Evolutionary conservation across 306 rosid species (phyloP), one percentile per base, ranked within the genome.

Genomic region (Castanopsis chinensis): DNA sequence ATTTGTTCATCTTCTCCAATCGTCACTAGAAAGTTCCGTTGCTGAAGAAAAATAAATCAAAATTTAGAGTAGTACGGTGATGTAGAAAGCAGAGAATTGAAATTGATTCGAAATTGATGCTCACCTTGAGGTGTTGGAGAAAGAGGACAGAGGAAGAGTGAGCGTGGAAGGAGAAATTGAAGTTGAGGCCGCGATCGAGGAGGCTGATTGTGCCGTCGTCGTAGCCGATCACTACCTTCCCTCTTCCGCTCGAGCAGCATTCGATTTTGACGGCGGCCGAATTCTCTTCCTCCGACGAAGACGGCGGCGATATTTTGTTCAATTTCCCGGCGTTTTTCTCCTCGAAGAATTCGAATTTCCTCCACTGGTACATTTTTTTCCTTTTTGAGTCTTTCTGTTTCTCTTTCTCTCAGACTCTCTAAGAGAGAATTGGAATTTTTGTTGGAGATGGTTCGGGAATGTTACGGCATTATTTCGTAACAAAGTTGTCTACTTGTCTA

Each of bases 261-360:
- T 84, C 78, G 82, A 95, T 93, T 41, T 41, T 41, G 45, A 41
- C 45, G 45, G 45, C 45, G 45, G 45, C 45, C 53, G 15, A 11
- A 10, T 49, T 49, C 17, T 82, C 71, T 87, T 61, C 83, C 95
- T 17, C 74, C 3, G 45, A 41, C 45, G 45, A 41, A 41, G 45
- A 41, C 45, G 45, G 11, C 45, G 45, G 45, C 45, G 45, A 41
- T 76, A 91, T 81, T 43, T 87, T 27, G 86, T 91, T 67, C 23
- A 49, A 86, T 71, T 88, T 91, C 18, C 97, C 91, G 19, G 86
- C 86, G 80, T 85, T 86, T 80, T 95, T 95, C 79, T 92, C 97
- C 84, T 95, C 99, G 64, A 95, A 95, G 79, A 95, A 95, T 80
- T 93, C 98, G 88, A 95, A 95, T 88, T 95, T 95, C 83, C 99